A percentile compares a stretch with the other conserved stretches of the same genome.
Conservation (phyloP, 2,329 filamentous ascomycete species). For the Fulvia fulva region DNA sequence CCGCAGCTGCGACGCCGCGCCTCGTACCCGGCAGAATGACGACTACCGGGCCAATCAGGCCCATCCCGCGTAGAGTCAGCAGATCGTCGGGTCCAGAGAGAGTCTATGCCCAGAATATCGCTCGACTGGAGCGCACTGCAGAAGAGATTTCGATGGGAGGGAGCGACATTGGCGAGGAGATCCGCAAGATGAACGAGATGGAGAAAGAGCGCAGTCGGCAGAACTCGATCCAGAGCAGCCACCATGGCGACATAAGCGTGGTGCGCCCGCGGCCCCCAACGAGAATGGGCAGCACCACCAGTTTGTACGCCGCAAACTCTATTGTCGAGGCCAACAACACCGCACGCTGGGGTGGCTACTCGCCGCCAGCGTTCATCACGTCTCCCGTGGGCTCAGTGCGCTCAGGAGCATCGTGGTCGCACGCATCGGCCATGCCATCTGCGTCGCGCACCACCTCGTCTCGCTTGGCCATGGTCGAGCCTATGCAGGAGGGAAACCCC, state of each 20-base stretch:
- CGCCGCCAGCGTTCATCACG: slow-evolving; percentile 63
- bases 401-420: slow-evolving; percentile 45
- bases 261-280: not conserved
- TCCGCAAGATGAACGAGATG: slow-evolving; percentile 64
- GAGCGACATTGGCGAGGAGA: slow-evolving; percentile 73
- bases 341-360: slow-evolving; percentile 67
- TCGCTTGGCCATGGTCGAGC: slow-evolving; percentile 40
- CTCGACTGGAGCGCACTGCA: slow-evolving; percentile 69
- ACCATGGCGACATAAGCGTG: slow-evolving; percentile 6
- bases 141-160: slow-evolving; percentile 65
- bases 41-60: not conserved
- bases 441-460: slow-evolving; percentile 41
- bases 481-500: slow-evolving; percentile 33
- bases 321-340: slow-evolving; percentile 66
- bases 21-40: not conserved
- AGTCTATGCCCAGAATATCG: slow-evolving; percentile 52
- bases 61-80: not conserved
- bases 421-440: slow-evolving; percentile 30
- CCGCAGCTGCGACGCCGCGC: not conserved
- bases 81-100: not conserved
- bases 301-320: slow-evolving; percentile 31
- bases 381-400: slow-evolving; percentile 61
- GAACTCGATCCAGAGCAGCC: slow-evolving; percentile 23
- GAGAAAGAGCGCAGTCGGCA: slow-evolving; percentile 24
- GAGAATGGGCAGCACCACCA: slow-evolving; percentile 38